phyloP scores from a whole-genome alignment of 495 filamentous ascomycete species.

The Lasiosphaeria ovina region DNA sequence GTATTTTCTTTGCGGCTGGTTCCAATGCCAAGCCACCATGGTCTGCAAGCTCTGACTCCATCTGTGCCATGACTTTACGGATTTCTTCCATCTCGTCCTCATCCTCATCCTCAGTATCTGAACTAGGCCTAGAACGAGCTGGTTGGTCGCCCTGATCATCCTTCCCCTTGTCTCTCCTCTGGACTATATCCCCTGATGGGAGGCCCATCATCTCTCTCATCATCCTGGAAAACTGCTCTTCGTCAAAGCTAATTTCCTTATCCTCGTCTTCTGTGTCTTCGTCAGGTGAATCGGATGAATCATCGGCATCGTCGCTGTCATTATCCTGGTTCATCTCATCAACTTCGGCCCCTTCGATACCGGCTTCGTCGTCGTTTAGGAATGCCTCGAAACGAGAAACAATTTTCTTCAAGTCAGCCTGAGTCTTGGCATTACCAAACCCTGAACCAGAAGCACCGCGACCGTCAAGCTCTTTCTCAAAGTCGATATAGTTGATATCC shows the following conservation, averaged over 20 bases:
- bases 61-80: constrained; percentile 65
- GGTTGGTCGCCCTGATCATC: background rate
- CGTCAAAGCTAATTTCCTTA: constrained; percentile 75
- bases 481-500: constrained; percentile 84
- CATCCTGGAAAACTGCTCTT: constrained; percentile 78
- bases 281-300: constrained; percentile 23
- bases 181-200: constrained; percentile 41
- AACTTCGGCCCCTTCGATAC: constrained; percentile 71
- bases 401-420: constrained; percentile 83
- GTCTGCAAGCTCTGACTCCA: constrained; percentile 77
- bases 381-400: constrained; percentile 92
- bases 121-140: background rate
- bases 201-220: constrained; percentile 97
- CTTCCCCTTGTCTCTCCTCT: constrained; percentile 18
- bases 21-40: constrained; percentile 73
- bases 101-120: constrained; percentile 18
- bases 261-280: constrained; percentile 58
- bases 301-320: constrained; percentile 40
- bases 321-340: constrained; percentile 74
- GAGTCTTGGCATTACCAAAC: constrained; percentile 77
- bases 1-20: constrained; percentile 17
- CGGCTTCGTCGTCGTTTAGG: constrained; percentile 80
- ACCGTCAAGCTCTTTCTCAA: constrained; percentile 70
- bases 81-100: constrained; percentile 70
- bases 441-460: constrained; percentile 9